Percentiles rank a stretch among this genome's conserved stretches.
phyloP scores from a whole-genome alignment of 2,329 filamentous ascomycete species.

The Trichophyton equinum region DNA sequence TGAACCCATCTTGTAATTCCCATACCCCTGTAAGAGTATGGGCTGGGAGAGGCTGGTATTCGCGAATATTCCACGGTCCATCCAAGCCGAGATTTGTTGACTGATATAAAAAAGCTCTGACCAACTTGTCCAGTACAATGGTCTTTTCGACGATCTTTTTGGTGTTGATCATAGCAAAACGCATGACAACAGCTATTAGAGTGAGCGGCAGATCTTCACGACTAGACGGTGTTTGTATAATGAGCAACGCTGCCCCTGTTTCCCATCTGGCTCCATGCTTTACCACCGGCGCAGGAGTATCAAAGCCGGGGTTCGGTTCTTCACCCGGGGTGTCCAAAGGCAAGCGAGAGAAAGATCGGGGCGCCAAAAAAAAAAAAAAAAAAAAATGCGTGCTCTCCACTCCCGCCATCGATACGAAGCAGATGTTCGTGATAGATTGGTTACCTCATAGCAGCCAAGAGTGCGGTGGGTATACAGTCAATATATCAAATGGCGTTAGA shows the following conservation, averaged over 20 bases:
- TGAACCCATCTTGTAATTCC: constrained; percentile 2
- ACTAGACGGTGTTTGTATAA: constrained; percentile 1
- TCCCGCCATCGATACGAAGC: background rate
- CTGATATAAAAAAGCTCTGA: background rate
- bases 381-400: background rate
- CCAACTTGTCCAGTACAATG: background rate
- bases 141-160: background rate
- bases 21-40: background rate
- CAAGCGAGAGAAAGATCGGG: background rate
- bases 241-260: background rate
- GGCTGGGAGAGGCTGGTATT: background rate
- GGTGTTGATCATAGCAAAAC: background rate
- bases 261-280: background rate
- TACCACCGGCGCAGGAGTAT: background rate
- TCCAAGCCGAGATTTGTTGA: background rate
- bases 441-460: background rate
- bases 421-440: background rate
- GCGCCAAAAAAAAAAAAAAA: background rate
- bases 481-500: background rate
- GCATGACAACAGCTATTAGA: background rate
- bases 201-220: background rate
- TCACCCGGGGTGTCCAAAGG: background rate
- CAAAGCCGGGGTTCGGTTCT: background rate
- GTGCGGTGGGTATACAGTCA: background rate
- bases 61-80: background rate